Percentiles rank a stretch among this genome's conserved stretches.
phyloP scores from a whole-genome alignment of 345 rosid species.

The Moringa oleifera region DNA sequence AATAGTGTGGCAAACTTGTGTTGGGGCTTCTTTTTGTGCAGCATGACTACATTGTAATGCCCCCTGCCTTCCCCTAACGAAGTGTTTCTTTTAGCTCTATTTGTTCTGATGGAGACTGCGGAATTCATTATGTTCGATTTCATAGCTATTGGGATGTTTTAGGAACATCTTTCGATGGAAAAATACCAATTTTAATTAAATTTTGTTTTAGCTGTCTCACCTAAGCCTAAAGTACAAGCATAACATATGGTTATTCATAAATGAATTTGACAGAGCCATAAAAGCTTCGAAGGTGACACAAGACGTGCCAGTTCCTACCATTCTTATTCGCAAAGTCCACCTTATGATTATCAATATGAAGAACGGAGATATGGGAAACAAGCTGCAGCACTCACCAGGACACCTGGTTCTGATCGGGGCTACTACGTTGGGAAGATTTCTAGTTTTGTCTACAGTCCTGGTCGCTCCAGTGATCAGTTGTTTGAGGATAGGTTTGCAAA shows the following conservation, averaged over 20 bases:
- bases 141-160: neutral
- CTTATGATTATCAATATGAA: slow-evolving; percentile 95
- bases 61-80: neutral
- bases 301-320: slow-evolving; percentile 96
- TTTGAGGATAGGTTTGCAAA: slow-evolving; percentile 77
- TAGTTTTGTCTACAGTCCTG: slow-evolving; percentile 78
- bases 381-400: slow-evolving; percentile 56
- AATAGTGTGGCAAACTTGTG: neutral
- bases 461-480: slow-evolving; percentile 49
- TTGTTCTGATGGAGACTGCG: neutral
- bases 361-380: slow-evolving; percentile 80
- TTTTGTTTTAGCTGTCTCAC: slow-evolving; percentile 12
- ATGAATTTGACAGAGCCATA: slow-evolving; percentile 50
- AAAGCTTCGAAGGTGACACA: slow-evolving; percentile 53
- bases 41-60: neutral
- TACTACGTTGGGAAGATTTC: slow-evolving; percentile 50
- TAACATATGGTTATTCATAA: slow-evolving; percentile 16
- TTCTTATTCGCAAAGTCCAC: slow-evolving; percentile 97
- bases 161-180: neutral
- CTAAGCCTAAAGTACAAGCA: slow-evolving; percentile 14
- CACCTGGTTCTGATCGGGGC: slow-evolving; percentile 92
- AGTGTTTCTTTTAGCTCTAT: neutral
- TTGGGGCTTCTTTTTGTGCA: neutral
- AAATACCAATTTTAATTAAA: neutral
- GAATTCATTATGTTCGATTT: neutral